Evolutionary conservation across 179 eudicot species (phyloP), one percentile per base, ranked within the genome.

Genomic region (Corrigiola litoralis): DNA sequence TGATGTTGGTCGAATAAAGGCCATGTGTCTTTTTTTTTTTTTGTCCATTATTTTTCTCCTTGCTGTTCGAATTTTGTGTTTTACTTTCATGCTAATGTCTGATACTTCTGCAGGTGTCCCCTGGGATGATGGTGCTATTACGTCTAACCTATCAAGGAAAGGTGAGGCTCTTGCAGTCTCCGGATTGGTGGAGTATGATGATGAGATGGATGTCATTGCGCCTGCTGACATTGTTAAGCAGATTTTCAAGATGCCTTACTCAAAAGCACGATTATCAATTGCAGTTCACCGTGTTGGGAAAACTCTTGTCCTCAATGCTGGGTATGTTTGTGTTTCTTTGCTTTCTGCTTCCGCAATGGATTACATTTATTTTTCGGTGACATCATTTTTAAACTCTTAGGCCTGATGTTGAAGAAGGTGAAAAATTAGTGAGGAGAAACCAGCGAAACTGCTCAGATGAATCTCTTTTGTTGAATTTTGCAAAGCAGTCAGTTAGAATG

Each of bases 401-500:
- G 70, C 96, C 96, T 77, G 98, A 87, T 67, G 72, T 82, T 60
- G 97, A 92, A 63, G 98, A 92, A 75, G 98, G 92, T 64, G 98
- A 92, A 79, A 80, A 85, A 68, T 67, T 89, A 72, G 84, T 83
- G 45, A 85, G 92, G 77, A 84, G 95, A 76, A 80, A 76, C 48
- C 96, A 85, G 71, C 79, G 90, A 29, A 90, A 92, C 69, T 81
- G 85, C 76, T 79, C 83, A 24, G 95, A 89, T 61, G 84, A 85
- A 58, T 87, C 98, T 45, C 82, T 92, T 42, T 85, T 92, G 66
- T 60, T 81, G 68, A 92, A 92, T 69, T 92, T 92, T 41, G 98
- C 98, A 9, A 92, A 82, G 98, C 98, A 92, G 77, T 92, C 98
- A 45, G 98, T 92, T 48, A 83, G 98, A 71, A 84, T 92, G 95